phyloP scores from a whole-genome alignment of 768 basidiomycete species.

The Clavulina sp. region DNA sequence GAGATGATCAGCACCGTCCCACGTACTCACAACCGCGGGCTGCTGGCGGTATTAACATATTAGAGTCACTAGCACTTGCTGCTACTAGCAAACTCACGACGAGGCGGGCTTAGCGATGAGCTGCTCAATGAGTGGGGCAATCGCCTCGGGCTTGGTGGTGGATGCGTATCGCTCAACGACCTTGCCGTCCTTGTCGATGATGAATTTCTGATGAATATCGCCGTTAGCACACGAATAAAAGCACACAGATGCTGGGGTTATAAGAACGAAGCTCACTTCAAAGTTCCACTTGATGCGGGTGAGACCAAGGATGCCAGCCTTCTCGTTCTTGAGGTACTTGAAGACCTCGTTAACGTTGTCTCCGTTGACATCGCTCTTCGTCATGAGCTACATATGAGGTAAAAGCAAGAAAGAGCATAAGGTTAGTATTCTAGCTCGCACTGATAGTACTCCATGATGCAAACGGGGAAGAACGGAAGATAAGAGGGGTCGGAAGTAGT shows the following conservation, averaged over 20 bases:
- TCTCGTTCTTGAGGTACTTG: conserved; percentile 69
- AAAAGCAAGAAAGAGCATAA: too few relatives aligned
- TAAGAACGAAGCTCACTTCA: conserved; percentile 33
- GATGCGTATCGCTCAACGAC: conserved; percentile 64
- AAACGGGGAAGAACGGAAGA: too few relatives aligned
- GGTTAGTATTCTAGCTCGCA: not conserved
- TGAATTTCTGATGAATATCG: conserved; percentile 29
- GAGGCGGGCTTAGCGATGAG: too few relatives aligned
- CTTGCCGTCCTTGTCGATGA: conserved; percentile 59
- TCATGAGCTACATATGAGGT: conserved; percentile 34
- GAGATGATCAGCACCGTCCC: too few relatives aligned
- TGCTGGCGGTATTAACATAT: too few relatives aligned
- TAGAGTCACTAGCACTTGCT: too few relatives aligned
- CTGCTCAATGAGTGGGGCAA: conserved; percentile 48
- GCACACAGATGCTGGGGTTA: not conserved
- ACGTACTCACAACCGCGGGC: too few relatives aligned
- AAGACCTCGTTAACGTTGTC: conserved; percentile 57
- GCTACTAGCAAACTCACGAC: too few relatives aligned
- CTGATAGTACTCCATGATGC: not conserved
- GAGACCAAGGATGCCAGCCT: conserved; percentile 53
- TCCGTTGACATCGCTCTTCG: conserved; percentile 89
- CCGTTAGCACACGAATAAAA: not conserved
- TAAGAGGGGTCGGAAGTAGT: too few relatives aligned
- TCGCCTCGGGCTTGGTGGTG: conserved; percentile 40
- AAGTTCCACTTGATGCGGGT: conserved; percentile 83